Evolutionary conservation across 805 yeast species (phyloP), one percentile per base, ranked within the genome.

Genomic region (Kodamaea lidongshanica): DNA sequence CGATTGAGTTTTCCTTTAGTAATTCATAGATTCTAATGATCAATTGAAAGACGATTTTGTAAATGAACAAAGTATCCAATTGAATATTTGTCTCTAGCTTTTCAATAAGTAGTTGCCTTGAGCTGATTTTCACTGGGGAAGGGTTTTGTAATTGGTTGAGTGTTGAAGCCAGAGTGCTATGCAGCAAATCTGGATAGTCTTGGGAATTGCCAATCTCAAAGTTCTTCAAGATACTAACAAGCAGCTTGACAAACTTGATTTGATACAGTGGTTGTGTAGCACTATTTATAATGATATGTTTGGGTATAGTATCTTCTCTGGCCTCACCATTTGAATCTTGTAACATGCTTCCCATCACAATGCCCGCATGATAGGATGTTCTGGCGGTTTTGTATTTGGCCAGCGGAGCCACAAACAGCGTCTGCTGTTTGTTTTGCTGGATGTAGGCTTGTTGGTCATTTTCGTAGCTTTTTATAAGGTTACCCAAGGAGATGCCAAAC

Each of bases 41-140:
- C 21, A 64, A 37, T 38, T 52, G 45, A 16, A 63, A 40, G 27
- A 58, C 44, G 26, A 54, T 54, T 38, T 58, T 61, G 43, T 50
- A 56, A 6, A 59, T 58, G 39, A 64, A 65, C 23, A 64, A 40
- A 12, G 46, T 52, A 39, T 65, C 70, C 29, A 65, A 48, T 16
- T 50, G 42, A 25, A 64, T 63, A 34, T 63, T 65, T 27, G 64
- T 59, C 37, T 65, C 70, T 23, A 65, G 45, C 42, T 64, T 65
- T 34, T 65, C 70, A 13, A 65, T 61, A 22, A 60, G 48, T 23
- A 65, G 48, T 33, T 65, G 70, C 21, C 53, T 51, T 11, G 68
- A 57, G 33, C 50, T 60, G 31, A 64, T 42, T 36, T 54, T 52
- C 26, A 63, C 61, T 10, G 70, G 70, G 11, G 67, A 61, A 45